Base-by-base conservation (phyloP, 83 land plant genomes). In the Picea abies region DNA sequence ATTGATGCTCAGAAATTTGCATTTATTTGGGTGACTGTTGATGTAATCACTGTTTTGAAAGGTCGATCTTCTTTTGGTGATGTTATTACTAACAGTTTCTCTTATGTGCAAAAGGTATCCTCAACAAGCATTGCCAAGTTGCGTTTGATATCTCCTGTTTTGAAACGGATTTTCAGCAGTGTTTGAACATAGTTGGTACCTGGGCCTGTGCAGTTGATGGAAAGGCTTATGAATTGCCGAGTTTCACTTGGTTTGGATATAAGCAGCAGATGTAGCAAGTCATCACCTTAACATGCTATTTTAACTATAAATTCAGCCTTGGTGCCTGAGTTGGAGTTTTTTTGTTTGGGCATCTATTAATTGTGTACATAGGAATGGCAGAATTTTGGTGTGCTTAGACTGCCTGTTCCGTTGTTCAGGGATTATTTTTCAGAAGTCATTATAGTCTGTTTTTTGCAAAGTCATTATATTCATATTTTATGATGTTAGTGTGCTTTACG, bases 81-180 rank as follows among this genome's bases (percentile, higher is more conserved):
- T 19, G 47, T 44, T 47, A 3, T 56, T 47, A 75, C 29, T 22
- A 5, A 68, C 72, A 68, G 49, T 75, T 56, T 75, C 25, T 81
- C 5, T 16, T 3, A 0, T 47, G 56, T 41, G 67, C 5, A 37
- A 61, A 66, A 88, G 90, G 87, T 91, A 32, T 73, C 63, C 60
- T 63, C 79, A 52, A 63, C 62, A 56, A 76, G 88, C 68, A 81
- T 92, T 81, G 83, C 73, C 26, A 84, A 85, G 56, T 37, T 92
- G 14, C 88, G 91, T 3, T 56, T 67, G 60, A 89, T 63, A 1
- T 90, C 90, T 82, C 90, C 87, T 11, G 85, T 85, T 82, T 68
- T 92, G 85, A 90, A 88, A 83, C 85, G 93, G 17, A 87, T 85
- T 52, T 87, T 83, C 83, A 86, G 84, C 88, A 82, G 85, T 84